Conservation (phyloP, 2,329 filamentous ascomycete species). For the Rhinocladiella similis region DNA sequence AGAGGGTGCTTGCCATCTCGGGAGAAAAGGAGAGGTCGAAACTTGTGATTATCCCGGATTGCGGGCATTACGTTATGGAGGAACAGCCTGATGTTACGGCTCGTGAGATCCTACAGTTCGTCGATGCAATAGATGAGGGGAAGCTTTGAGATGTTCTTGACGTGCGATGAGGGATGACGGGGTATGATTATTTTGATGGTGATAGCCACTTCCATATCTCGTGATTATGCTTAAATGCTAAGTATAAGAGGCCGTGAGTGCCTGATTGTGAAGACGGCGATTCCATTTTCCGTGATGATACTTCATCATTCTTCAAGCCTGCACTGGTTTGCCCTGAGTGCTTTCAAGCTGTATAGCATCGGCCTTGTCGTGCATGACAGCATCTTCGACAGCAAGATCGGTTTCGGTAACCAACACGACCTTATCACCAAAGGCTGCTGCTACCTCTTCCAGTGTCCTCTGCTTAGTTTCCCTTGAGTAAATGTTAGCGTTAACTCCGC, state of each 20-base stretch:
- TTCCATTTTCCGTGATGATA: not conserved
- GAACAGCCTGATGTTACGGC: conserved; percentile 30
- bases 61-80: conserved; percentile 32
- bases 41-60: conserved; percentile 18
- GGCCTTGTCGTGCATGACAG: conserved; percentile 23
- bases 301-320: not conserved
- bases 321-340: not conserved
- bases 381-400: conserved; percentile 30
- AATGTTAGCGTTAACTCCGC: conserved; percentile 7
- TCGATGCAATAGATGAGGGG: not conserved
- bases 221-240: no score
- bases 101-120: conserved; percentile 13
- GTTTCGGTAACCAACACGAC: conserved; percentile 37
- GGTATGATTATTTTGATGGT: no score
- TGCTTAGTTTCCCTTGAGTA: conserved; percentile 46
- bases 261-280: no score
- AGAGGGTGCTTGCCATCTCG: not conserved
- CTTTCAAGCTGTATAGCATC: conserved; percentile 19
- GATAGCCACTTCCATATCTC: no score
- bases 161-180: no score
- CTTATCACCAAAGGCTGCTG: conserved; percentile 50
- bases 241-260: no score
- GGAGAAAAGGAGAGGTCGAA: not conserved
- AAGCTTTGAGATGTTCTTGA: no score
- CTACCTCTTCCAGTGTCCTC: conserved; percentile 52